Percentiles rank a stretch among this genome's conserved stretches.
Conservation (phyloP, 768 basidiomycete genomes). For the Pholiota conissans region DNA sequence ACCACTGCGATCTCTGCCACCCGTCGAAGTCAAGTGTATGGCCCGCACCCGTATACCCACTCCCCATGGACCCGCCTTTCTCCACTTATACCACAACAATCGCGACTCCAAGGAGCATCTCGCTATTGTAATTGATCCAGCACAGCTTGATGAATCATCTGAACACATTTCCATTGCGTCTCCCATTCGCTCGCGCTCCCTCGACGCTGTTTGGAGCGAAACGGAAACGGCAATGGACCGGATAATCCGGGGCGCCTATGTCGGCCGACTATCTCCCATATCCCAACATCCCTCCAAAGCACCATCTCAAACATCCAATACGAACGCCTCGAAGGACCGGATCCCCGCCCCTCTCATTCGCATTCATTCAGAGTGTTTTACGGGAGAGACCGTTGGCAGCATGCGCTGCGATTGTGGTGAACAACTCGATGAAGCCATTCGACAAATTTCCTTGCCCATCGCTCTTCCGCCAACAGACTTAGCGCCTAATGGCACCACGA, state of each 20-base stretch:
- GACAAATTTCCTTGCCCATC: conserved; percentile 78
- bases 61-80: conserved; percentile 88
- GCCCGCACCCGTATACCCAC: conserved; percentile 97
- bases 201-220: conserved; percentile 84
- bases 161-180: conserved; percentile 38
- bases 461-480: conserved; percentile 37
- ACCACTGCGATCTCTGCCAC: conserved; percentile 22
- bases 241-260: conserved; percentile 90
- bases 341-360: conserved; percentile 83
- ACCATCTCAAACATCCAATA: conserved; percentile 18
- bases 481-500: conserved; percentile 31
- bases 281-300: conserved; percentile 47
- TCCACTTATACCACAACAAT: conserved; percentile 94
- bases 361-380: conserved; percentile 98
- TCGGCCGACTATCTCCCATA: conserved; percentile 72
- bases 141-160: conserved; percentile 63
- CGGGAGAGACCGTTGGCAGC: conserved; percentile 95
- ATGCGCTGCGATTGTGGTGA: conserved; percentile 99
- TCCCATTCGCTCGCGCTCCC: conserved; percentile 74
- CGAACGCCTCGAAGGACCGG: conserved; percentile 20
- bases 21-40: conserved; percentile 86
- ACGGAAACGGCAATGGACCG: conserved; percentile 93
- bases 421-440: conserved; percentile 96
- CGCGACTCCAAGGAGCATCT: conserved; percentile 93
- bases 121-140: conserved; percentile 91